Conservation (phyloP, 2,329 filamentous ascomycete genomes). For the Fusarium foetens region DNA sequence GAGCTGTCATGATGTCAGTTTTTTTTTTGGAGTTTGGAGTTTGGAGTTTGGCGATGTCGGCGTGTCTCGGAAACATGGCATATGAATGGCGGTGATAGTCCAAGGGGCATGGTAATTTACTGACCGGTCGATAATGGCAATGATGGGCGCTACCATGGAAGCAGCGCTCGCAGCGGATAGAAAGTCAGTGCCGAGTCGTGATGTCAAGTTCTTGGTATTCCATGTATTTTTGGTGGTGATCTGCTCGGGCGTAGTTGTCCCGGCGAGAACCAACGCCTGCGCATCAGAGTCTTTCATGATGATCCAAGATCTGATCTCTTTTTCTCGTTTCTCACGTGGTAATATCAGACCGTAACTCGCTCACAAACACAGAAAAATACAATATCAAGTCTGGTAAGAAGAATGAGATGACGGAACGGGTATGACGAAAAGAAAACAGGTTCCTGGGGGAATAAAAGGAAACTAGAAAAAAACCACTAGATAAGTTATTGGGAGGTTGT, state of each 20-base stretch:
- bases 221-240: constrained; percentile 55
- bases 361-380: not conserved
- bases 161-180: constrained; percentile 77
- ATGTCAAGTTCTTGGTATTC: constrained; percentile 79
- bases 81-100: not conserved
- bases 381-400: not conserved
- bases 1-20: constrained; percentile 59
- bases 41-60: constrained; percentile 15
- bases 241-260: constrained; percentile 33
- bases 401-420: not conserved
- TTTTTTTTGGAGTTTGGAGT: not conserved
- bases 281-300: constrained; percentile 29
- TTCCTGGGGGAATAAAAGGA: not conserved
- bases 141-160: constrained; percentile 81
- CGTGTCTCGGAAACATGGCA: not conserved
- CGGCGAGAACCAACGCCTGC: constrained; percentile 35
- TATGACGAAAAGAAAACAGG: not conserved
- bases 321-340: not conserved
- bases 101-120: not conserved
- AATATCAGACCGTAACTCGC: not conserved
- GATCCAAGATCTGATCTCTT: not conserved
- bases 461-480: not conserved
- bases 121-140: constrained; percentile 88
- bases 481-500: not conserved
- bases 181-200: constrained; percentile 74